These are phyloP conservation scores for Cupressus sempervirens DNA, from an alignment of 75 land plant genomes.

Conservation along the genomic window DNA sequence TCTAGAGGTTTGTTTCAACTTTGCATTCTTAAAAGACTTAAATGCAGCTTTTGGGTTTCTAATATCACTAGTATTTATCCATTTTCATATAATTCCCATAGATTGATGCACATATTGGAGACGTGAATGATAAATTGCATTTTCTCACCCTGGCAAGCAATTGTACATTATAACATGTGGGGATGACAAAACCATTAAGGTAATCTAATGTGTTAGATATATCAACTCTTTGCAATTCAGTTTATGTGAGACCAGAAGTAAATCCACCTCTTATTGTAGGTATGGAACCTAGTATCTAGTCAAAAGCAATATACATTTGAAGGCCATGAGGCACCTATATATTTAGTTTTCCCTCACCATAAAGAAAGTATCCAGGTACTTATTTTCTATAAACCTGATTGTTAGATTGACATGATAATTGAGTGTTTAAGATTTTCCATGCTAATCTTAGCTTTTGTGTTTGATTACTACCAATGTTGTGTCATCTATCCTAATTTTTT, in stretches of 20 bases:
- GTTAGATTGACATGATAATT: too few species aligned
- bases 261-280: slow-evolving; percentile 6
- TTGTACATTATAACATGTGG: slow-evolving; percentile 20
- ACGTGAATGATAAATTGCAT: slow-evolving; percentile 22
- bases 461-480: not conserved
- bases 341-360: slow-evolving; percentile 37
- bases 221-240: not conserved
- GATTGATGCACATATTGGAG: slow-evolving; percentile 23
- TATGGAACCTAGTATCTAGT: slow-evolving; percentile 32
- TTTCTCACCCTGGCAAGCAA: slow-evolving; percentile 16
- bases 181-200: slow-evolving; percentile 26
- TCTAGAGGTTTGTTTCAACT: slow-evolving; percentile 56
- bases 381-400: too few species aligned
- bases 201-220: not conserved
- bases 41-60: not conserved
- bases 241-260: not conserved
- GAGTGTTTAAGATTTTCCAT: not conserved
- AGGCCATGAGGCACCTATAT: slow-evolving; percentile 36
- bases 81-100: not conserved
- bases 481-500: not conserved
- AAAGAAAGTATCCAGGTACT: slow-evolving; percentile 38
- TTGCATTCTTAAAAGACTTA: not conserved
- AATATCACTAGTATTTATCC: not conserved
- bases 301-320: slow-evolving; percentile 36
- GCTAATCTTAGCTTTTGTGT: not conserved